These are phyloP conservation scores for Eucalyptus erythrocorys DNA, from an alignment of 345 rosid genomes.

Conservation along the genomic window DNA sequence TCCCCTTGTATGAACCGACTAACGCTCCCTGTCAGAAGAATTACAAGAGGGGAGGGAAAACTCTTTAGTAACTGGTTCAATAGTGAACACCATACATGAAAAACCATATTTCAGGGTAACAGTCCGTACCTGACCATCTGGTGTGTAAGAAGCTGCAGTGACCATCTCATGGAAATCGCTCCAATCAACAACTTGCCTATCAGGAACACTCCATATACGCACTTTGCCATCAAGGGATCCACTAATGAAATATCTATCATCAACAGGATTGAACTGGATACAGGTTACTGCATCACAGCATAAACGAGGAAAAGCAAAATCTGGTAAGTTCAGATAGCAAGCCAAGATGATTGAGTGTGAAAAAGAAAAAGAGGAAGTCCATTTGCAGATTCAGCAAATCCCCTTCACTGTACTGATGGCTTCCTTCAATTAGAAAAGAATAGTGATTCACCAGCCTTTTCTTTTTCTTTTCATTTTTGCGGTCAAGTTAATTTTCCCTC, in stretches of 20 bases:
- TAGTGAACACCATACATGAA: background rate
- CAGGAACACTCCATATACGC: conserved; percentile 97
- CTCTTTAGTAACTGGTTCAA: background rate
- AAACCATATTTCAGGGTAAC: background rate
- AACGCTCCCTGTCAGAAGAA: conserved; percentile 60
- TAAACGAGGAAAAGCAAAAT: background rate
- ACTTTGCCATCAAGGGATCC: conserved; percentile 97
- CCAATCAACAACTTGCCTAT: conserved; percentile 91
- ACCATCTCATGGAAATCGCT: conserved; percentile 97
- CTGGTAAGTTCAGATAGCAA: background rate
- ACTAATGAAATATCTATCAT: conserved; percentile 92
- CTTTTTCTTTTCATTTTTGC: background rate
- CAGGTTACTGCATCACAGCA: conserved; percentile 67
- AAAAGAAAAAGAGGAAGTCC: background rate
- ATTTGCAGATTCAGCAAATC: background rate
- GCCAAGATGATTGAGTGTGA: background rate
- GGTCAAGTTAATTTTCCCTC: background rate
- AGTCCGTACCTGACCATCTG: conserved; percentile 80
- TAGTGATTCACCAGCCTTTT: background rate
- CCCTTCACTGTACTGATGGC: background rate
- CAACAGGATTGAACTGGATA: conserved; percentile 97
- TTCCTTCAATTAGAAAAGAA: background rate
- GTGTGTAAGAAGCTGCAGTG: conserved; percentile 95
- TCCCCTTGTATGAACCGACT: conserved; percentile 93
- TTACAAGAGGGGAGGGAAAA: background rate